phyloP scores from a whole-genome alignment of 2,329 filamentous ascomycete genomes.

The Cladosporium sp. region DNA sequence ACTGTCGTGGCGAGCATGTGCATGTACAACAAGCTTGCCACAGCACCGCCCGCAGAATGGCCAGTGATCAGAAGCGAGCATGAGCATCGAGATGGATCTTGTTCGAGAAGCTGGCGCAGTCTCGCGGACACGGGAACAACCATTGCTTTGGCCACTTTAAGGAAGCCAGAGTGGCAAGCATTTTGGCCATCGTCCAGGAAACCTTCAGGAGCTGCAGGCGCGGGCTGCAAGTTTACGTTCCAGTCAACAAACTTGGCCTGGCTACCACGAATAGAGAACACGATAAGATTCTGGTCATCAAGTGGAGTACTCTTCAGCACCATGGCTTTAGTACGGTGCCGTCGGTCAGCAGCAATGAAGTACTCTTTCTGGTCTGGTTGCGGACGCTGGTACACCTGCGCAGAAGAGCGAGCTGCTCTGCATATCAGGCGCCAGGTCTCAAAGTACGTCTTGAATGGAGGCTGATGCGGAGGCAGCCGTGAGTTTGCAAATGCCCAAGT shows the following conservation, averaged over 20 bases:
- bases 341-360: constrained; percentile 71
- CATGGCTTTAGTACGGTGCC: constrained; percentile 79
- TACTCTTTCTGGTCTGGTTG: constrained; percentile 64
- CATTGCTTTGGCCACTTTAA: constrained; percentile 76
- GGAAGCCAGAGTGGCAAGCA: constrained; percentile 77
- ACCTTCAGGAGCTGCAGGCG: constrained; percentile 63
- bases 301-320: constrained; percentile 78
- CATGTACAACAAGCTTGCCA: constrained; percentile 75
- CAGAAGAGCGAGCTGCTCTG: constrained; percentile 76
- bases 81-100: constrained; percentile 66
- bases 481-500: constrained; percentile 80
- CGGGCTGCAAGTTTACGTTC: constrained; percentile 76
- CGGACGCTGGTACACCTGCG: constrained; percentile 70
- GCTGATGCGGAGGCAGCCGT: constrained; percentile 66
- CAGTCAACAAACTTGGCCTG: constrained; percentile 77
- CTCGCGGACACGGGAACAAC: constrained; percentile 70
- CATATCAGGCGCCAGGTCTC: constrained; percentile 76
- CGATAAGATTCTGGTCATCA: constrained; percentile 75
- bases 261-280: constrained; percentile 81
- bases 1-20: constrained; percentile 73
- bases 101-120: constrained; percentile 68
- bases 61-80: constrained; percentile 81
- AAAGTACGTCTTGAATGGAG: constrained; percentile 69
- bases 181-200: constrained; percentile 80
- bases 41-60: constrained; percentile 82